phyloP scores from a whole-genome alignment of 768 basidiomycete genomes.

The Suillus subaureus region DNA sequence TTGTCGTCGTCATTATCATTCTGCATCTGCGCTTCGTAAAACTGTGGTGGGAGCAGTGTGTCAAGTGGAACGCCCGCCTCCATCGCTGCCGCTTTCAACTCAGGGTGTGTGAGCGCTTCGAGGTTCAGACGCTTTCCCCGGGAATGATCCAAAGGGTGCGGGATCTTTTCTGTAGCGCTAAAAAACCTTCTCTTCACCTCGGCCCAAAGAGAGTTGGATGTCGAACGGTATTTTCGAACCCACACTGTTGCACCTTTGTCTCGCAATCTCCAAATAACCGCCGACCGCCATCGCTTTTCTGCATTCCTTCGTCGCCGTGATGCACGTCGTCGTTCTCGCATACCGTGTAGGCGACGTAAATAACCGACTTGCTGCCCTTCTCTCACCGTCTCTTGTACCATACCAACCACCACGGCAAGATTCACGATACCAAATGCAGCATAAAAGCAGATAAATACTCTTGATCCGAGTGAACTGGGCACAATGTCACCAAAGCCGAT shows the following conservation, averaged over 20 bases:
- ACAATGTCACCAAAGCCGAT: constrained; percentile 78
- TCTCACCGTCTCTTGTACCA: constrained; percentile 69
- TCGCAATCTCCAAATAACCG: constrained; percentile 65
- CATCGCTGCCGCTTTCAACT: constrained; percentile 63
- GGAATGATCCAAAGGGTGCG: constrained; percentile 10
- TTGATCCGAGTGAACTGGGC: constrained; percentile 51
- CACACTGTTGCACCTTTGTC: constrained; percentile 52
- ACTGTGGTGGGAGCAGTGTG: constrained; percentile 47
- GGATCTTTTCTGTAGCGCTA: constrained; percentile 14
- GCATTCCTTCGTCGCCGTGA: constrained; percentile 46
- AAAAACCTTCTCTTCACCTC: constrained; percentile 15
- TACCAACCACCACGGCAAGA: constrained; percentile 62
- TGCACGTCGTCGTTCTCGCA: constrained; percentile 49
- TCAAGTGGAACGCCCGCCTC: constrained; percentile 68
- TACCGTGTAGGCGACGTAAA: constrained; percentile 50
- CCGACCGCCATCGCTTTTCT: constrained; percentile 57
- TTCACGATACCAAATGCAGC: constrained; percentile 63
- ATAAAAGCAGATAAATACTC: constrained; percentile 63
- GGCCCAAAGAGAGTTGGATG: constrained; percentile 12
- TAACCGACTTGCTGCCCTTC: constrained; percentile 74
- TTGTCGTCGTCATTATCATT: neutral
- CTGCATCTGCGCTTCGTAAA: constrained; percentile 25
- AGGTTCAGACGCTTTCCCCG: constrained; percentile 65
- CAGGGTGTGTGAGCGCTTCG: constrained; percentile 48
- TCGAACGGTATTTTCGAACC: constrained; percentile 33